Percentiles rank a stretch among this genome's conserved stretches.
These are phyloP conservation scores for Rubus idaeus DNA, from an alignment of 306 rosid species.

Conservation along the genomic window DNA sequence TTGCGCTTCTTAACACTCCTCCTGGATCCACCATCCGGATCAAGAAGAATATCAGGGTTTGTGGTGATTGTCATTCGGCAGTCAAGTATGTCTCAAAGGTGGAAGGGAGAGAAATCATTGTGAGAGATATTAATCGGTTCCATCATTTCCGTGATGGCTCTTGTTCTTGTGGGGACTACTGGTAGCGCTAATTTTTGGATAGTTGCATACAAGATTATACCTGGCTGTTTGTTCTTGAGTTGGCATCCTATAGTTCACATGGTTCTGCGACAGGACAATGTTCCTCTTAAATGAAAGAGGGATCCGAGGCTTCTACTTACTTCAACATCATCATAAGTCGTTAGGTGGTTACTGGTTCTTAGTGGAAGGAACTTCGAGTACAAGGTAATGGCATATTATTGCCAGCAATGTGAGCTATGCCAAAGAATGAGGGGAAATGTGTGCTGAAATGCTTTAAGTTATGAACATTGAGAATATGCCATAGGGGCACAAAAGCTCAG, in stretches of 20 bases:
- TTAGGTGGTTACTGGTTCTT: background rate
- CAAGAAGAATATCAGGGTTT: slow-evolving; percentile 39
- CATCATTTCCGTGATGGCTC: slow-evolving; percentile 34
- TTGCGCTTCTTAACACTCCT: slow-evolving; percentile 35
- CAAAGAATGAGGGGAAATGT: background rate
- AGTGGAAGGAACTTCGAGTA: background rate
- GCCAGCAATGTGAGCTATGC: background rate
- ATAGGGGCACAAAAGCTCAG: background rate
- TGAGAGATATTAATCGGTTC: slow-evolving; percentile 38
- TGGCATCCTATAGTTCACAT: background rate
- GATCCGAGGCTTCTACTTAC: background rate
- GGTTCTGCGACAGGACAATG: background rate
- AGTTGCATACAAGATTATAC: background rate
- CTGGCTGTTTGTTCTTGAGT: background rate
- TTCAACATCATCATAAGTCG: background rate
- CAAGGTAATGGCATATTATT: background rate
- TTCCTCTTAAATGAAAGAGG: background rate
- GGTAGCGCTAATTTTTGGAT: slow-evolving; percentile 11
- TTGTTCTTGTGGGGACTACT: slow-evolving; percentile 40
- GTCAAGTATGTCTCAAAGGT: slow-evolving; percentile 34
- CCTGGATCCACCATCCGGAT: slow-evolving; percentile 34
- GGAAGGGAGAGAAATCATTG: slow-evolving; percentile 34
- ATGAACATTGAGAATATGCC: background rate
- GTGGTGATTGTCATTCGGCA: slow-evolving; percentile 39
- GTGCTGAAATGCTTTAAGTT: background rate